Evolutionary conservation across 441 rosid species (phyloP), one percentile per base, ranked within the genome.

Genomic region (Erysimum cheiri): DNA sequence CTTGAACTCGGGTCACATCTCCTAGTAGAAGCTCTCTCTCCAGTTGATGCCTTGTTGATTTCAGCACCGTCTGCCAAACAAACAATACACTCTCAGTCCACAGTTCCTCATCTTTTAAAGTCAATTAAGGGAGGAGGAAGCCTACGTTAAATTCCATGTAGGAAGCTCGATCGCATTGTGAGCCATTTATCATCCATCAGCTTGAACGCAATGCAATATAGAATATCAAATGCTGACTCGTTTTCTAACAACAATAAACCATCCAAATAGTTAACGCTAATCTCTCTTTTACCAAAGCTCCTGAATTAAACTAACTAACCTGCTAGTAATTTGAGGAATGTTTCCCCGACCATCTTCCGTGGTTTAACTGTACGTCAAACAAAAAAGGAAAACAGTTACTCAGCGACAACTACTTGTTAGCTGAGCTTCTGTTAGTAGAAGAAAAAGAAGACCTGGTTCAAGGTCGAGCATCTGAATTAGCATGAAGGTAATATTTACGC

Each of bases 401-500:
- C 29, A 56, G 13, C 31, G 2, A 33, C 10, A 35, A 35, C 22
- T 24, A 32, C 3, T 47, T 3, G 53, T 7, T 19, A 19, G 53
- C 4, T 48, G 29, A 19, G n/a, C 14, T 39, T 39, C 43, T 39
- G 43, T 39, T 9, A 19, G 44, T 17, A 55, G 62, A 44, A 57
- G 26, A 46, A 53, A 46, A 53, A 35, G 6, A 56, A 66, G 24
- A 88, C 96, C 89, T 88, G 92, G 90, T 85, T 88, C 93, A 54
- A 90, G 93, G 77, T 86, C 96, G 46, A 90, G 96, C 90, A 90
- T 86, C 75, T 90, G 96, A 65, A 88, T 84, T 43, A 90, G 89
- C 96, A 90, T 90, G 75, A 90, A 88, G 29, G 92, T 88, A 59
- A 90, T 82, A 80, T 90, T 86, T 64, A 90, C 93, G 41, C 96